Evolutionary conservation across 2,329 filamentous ascomycete genomes (phyloP), one percentile per base, ranked within the genome.

Genomic region (Fusarium vanettenii): DNA sequence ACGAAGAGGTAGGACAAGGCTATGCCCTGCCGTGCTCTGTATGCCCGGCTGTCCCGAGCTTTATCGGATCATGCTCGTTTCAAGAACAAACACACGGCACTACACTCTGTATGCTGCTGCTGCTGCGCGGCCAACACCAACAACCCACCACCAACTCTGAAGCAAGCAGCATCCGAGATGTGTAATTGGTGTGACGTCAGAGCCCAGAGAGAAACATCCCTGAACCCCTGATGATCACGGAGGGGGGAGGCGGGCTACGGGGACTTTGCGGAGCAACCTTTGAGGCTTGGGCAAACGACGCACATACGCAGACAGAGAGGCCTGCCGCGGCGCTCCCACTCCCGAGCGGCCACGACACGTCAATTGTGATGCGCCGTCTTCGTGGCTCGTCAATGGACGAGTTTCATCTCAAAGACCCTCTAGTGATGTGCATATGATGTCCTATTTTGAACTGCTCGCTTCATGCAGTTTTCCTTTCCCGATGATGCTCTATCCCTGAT

Each of bases 341-440:
- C 50, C 48, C 62, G 35, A 39, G 37, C 62, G 62, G 45, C 45
- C 61, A 61, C 63, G 64, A 57, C 52, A 67, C 57, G 59, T 74
- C 39, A 61, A 74, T 74, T 74, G 72, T 70, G 72, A 74, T 74
- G 72, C 52, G 72, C 72, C 69, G 20, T 60, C 60, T 59, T 64
- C 39, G 45, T 45, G 64, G 64, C 57, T 52, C 27, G 25, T 56
- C 18, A 56, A 22, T 67, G 56, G 64, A 62, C 57, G 41, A 60
- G 71, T 60, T 41, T 66, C 68, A 45, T 59, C 22, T 35, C 33
- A 56, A 45, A 35, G 45, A 37, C 45, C 43, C 61, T 61, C 72
- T 60, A 74, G 72, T 73, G 72, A 74, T 74, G 66, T 73, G 69
- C 72, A 74, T 45, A 69, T 41, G 20, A 72, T 72, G 18, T 75